phyloP scores from a whole-genome alignment of 345 rosid species.

The Gossypium mustelinum region DNA sequence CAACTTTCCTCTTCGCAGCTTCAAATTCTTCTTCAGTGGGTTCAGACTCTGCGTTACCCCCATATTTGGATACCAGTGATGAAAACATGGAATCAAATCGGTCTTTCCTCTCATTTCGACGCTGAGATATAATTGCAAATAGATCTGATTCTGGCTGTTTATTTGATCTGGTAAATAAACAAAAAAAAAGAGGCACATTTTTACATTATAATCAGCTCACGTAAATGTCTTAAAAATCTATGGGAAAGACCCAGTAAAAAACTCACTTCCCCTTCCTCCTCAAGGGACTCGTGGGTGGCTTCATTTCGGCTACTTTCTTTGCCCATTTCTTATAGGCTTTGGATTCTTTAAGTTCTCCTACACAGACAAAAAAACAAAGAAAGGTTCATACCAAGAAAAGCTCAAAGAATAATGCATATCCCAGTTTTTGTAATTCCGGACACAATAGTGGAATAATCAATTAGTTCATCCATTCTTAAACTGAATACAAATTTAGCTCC shows the following conservation, averaged over 20 bases:
- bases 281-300: conserved; percentile 66
- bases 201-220: neutral
- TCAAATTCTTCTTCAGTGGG: conserved; percentile 90
- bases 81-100: conserved; percentile 81
- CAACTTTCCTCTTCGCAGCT: conserved; percentile 73
- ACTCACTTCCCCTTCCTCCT: conserved; percentile 55
- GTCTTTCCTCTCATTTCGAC: conserved; percentile 62
- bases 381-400: neutral
- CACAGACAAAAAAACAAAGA: neutral
- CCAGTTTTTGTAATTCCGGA: neutral
- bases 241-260: neutral
- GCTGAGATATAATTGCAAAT: conserved; percentile 53
- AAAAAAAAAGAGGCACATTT: neutral
- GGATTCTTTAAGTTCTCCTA: conserved; percentile 69
- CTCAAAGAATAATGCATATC: conserved; percentile 2
- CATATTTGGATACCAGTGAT: conserved; percentile 68
- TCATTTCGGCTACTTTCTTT: conserved; percentile 47
- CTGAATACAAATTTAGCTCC: neutral
- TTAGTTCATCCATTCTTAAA: neutral
- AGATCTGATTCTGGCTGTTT: conserved; percentile 57
- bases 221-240: neutral
- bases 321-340: conserved; percentile 86
- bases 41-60: conserved; percentile 52
- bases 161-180: conserved; percentile 37
- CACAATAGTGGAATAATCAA: neutral